Evolutionary conservation across 306 rosid species (phyloP).

Genomic region (Cicer arietinum): DNA sequence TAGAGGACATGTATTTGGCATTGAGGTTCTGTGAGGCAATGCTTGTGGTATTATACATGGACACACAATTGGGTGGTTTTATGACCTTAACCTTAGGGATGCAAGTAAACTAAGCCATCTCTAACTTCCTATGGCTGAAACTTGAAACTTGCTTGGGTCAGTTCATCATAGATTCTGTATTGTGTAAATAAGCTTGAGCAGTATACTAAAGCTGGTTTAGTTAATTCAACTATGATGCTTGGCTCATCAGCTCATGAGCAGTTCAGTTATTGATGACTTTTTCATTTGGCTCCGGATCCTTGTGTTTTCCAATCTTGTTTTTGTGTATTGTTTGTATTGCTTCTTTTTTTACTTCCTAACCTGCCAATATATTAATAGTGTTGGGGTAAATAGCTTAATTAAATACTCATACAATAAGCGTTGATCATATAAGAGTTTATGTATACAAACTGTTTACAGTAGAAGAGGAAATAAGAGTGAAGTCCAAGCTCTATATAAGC

Average conservation of each 20-base stretch:
- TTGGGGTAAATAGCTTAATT: conserved; percentile 6
- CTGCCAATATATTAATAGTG: not conserved
- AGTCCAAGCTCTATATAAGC: not conserved
- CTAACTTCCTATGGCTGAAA: conserved; percentile 6
- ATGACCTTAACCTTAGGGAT: conserved; percentile 2
- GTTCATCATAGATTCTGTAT: conserved; percentile 7
- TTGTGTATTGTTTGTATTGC: not conserved
- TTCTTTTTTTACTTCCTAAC: not conserved
- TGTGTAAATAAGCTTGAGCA: conserved; percentile 2
- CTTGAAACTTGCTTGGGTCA: conserved; percentile 6
- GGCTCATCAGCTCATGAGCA: not conserved
- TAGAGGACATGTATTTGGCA: conserved; percentile 18
- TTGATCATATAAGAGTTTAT: not conserved
- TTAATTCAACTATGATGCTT: conserved; percentile 3
- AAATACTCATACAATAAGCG: not conserved
- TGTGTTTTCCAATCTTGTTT: not conserved
- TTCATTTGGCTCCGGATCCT: not conserved
- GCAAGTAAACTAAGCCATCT: conserved; percentile 19
- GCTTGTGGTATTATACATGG: conserved; percentile 17
- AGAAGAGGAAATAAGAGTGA: not conserved
- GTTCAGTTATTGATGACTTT: not conserved
- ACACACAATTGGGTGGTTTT: not conserved
- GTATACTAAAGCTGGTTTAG: conserved; percentile 7
- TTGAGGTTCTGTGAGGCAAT: conserved; percentile 21
- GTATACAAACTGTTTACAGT: not conserved